These are phyloP conservation scores for Lasiodiplodia gonubiensis DNA, from an alignment of 2,329 filamentous ascomycete genomes.

Conservation along the genomic window DNA sequence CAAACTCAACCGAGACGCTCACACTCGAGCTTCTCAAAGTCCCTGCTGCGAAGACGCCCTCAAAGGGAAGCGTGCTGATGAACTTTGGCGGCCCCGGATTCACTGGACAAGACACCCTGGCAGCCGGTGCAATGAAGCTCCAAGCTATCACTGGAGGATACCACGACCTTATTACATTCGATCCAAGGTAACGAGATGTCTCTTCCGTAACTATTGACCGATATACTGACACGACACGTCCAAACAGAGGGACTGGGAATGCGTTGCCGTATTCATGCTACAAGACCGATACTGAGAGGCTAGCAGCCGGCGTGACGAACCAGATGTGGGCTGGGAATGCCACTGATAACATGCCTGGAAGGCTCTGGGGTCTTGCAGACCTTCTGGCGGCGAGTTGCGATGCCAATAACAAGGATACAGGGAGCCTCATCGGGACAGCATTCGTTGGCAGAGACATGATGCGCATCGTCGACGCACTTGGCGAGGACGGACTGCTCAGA, in stretches of 20 bases:
- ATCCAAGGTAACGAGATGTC: background rate
- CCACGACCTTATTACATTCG: slow-evolving; percentile 30
- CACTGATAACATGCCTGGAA: slow-evolving; percentile 30
- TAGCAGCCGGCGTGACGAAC: background rate
- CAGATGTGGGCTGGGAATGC: slow-evolving; percentile 19
- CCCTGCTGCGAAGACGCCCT: slow-evolving; percentile 31
- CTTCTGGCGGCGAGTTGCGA: slow-evolving; percentile 31
- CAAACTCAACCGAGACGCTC: slow-evolving; percentile 25
- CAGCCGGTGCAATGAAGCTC: background rate
- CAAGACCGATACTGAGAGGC: slow-evolving; percentile 1
- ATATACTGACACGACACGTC: background rate
- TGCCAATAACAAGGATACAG: slow-evolving; percentile 28
- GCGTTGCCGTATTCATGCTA: slow-evolving; percentile 33
- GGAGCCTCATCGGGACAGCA: slow-evolving; percentile 51
- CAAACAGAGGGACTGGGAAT: background rate
- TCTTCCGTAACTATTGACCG: background rate
- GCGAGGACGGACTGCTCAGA: slow-evolving; percentile 47
- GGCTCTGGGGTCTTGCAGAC: slow-evolving; percentile 23
- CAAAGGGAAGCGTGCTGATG: slow-evolving; percentile 32
- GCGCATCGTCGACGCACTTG: slow-evolving; percentile 51
- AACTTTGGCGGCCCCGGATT: slow-evolving; percentile 36
- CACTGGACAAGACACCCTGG: slow-evolving; percentile 27
- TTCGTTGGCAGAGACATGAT: slow-evolving; percentile 55
- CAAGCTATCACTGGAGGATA: slow-evolving; percentile 28
- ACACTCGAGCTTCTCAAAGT: slow-evolving; percentile 31